Conservation (phyloP, 1,284 basidiomycete species). For the Chiua sp. region DNA sequence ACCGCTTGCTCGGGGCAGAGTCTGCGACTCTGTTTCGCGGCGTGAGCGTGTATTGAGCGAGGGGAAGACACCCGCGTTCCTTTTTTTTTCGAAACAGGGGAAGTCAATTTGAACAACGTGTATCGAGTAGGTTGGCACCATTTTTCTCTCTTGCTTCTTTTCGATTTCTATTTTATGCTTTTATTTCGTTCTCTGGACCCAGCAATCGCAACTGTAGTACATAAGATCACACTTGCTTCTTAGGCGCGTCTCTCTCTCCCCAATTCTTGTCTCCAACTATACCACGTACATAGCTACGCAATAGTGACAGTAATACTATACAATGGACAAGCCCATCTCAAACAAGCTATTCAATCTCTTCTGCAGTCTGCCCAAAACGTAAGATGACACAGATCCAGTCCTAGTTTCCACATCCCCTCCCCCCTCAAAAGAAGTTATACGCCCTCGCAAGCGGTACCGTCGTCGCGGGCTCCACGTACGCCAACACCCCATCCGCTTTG, state of each 20-base stretch:
- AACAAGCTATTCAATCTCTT: too few species aligned
- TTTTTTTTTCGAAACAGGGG: background rate
- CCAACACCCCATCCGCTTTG: slow-evolving; percentile 77
- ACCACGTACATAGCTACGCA: slow-evolving; percentile 6
- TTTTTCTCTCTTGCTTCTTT: background rate
- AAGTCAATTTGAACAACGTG: slow-evolving; percentile 1
- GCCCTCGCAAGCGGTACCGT: slow-evolving; percentile 69
- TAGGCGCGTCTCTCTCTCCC: too few species aligned
- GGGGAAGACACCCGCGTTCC: background rate
- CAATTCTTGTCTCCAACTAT: background rate
- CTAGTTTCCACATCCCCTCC: too few species aligned
- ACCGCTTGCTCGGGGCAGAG: slow-evolving; percentile 19
- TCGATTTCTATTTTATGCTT: slow-evolving; percentile 27
- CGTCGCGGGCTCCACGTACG: slow-evolving; percentile 80
- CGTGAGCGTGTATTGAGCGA: slow-evolving; percentile 28
- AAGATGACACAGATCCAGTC: too few species aligned
- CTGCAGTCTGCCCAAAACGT: too few species aligned
- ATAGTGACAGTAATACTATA: slow-evolving; percentile 8
- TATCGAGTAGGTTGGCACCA: slow-evolving; percentile 11
- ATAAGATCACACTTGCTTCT: slow-evolving; percentile 6
- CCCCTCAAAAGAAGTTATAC: slow-evolving; percentile 75
- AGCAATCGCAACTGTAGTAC: slow-evolving; percentile 18
- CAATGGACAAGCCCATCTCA: slow-evolving; percentile 4
- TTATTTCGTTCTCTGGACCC: slow-evolving; percentile 17
- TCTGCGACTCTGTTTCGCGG: slow-evolving; percentile 25